phyloP scores from a whole-genome alignment of 2,329 filamentous ascomycete genomes.

The Talaromyces sp. region DNA sequence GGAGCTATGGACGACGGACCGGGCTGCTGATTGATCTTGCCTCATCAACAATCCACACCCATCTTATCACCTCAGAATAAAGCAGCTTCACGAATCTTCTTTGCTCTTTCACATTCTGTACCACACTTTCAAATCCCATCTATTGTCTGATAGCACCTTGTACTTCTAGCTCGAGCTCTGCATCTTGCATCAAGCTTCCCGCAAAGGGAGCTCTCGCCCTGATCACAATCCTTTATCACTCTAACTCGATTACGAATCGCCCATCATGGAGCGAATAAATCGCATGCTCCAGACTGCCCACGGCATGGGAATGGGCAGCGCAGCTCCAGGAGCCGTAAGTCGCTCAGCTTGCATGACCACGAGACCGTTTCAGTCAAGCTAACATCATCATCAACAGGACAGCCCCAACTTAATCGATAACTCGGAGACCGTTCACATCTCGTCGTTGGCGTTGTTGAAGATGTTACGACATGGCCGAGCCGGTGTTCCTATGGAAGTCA shows the following conservation, averaged over 20 bases:
- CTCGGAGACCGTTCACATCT: constrained; percentile 99
- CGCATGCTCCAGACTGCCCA: constrained; percentile 76
- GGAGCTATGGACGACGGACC: constrained; percentile 13
- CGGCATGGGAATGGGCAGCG: constrained; percentile 50
- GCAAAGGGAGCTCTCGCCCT: constrained; percentile 18
- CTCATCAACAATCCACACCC: background rate
- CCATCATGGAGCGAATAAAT: constrained; percentile 83
- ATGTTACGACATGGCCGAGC: constrained; percentile 97
- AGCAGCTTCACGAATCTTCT: background rate
- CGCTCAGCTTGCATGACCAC: constrained; percentile 7
- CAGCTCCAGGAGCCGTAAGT: constrained; percentile 41
- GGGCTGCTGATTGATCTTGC: constrained; percentile 10
- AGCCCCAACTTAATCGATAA: constrained; percentile 93
- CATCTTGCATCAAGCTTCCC: constrained; percentile 13
- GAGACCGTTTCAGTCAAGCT: background rate
- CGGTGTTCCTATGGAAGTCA: constrained; percentile 99
- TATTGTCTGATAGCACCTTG: background rate
- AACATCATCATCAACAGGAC: constrained; percentile 56
- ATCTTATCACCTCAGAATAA: background rate
- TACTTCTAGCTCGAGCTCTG: constrained; percentile 13
- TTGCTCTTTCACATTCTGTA: background rate
- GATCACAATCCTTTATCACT: constrained; percentile 18
- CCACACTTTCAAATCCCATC: background rate
- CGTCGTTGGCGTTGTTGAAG: constrained; percentile 92
- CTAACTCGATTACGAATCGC: constrained; percentile 16